Evolutionary conservation across 176 grass and related monocot genomes (phyloP), one percentile per base, ranked within the genome.

Genomic region (Oryza glumipatula): DNA sequence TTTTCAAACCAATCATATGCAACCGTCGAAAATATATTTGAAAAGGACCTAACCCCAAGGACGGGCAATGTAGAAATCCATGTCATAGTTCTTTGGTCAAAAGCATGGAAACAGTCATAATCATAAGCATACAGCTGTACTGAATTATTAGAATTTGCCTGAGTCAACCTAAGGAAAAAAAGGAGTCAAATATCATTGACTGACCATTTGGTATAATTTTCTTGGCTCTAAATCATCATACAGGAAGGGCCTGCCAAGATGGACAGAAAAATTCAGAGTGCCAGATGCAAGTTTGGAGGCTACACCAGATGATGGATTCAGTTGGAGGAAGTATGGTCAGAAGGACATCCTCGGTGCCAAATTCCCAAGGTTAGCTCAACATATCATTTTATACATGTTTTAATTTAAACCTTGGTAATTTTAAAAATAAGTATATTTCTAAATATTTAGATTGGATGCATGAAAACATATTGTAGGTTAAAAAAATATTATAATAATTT

Each of bases 251-350:
- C 58, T 80, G 7, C 80, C 86, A 6, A 92, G 78, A 72, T 83
- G 91, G 86, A 94, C 91, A 14, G 26, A 26, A 4, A 85, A 91
- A 70, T 24, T 91, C 33, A 64, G 75, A 2, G 79, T 88, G 2
- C 47, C 85, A 33, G 74, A 80, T 6, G 82, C 81, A 9, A 90
- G 15, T 24, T 30, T 84, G 49, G 78, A 86, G 8, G 69, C 52
- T 44, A 76, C 73, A 0, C 83, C 88, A 4, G 92, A 98, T 11
- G 95, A 98, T 47, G 90, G 91, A n/a, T 87, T 83, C 67, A 91
- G 90, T 80, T 96, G 94, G 94, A 91, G 91, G 45, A 96, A 96
- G 64, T 96, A 96, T 33, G 94, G 94, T 3, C 94, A 96, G 75
- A 96, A 96, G 82, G 88, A 89, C 65, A 96, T 96, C 47, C 94